Evolutionary conservation across 2,329 filamentous ascomycete species (phyloP).

Genomic region (Alternaria ventricosa): DNA sequence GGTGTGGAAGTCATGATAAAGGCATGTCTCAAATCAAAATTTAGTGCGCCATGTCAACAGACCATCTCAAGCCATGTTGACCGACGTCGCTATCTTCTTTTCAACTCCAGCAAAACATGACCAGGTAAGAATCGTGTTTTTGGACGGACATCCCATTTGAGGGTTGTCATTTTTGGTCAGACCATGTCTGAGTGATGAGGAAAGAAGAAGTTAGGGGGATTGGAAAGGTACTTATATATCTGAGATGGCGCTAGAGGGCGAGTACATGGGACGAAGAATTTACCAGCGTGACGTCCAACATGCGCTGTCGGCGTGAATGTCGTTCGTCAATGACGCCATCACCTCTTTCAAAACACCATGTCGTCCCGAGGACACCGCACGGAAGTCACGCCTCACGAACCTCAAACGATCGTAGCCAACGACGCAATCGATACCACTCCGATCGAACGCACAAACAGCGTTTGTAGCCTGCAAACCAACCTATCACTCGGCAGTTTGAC

Average conservation of each 20-base stretch:
- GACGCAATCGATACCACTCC: neutral
- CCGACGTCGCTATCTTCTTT: neutral
- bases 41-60: neutral
- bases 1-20: neutral
- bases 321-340: neutral
- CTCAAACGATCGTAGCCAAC: neutral
- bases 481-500: neutral
- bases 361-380: neutral
- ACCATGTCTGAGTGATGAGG: neutral
- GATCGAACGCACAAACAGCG: neutral
- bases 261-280: neutral
- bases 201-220: neutral
- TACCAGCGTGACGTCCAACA: neutral
- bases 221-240: neutral
- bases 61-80: neutral
- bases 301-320: neutral
- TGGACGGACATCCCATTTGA: neutral
- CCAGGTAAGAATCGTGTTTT: neutral
- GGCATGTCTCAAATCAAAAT: neutral
- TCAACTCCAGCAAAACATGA: neutral
- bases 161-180: neutral
- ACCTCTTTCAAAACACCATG: neutral
- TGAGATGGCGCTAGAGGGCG: neutral
- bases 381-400: neutral
- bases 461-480: neutral